Percentiles rank a stretch among this genome's conserved stretches.
phyloP scores from a whole-genome alignment of 192 early-diverging fungal genomes.

The Linnemannia zychae region DNA sequence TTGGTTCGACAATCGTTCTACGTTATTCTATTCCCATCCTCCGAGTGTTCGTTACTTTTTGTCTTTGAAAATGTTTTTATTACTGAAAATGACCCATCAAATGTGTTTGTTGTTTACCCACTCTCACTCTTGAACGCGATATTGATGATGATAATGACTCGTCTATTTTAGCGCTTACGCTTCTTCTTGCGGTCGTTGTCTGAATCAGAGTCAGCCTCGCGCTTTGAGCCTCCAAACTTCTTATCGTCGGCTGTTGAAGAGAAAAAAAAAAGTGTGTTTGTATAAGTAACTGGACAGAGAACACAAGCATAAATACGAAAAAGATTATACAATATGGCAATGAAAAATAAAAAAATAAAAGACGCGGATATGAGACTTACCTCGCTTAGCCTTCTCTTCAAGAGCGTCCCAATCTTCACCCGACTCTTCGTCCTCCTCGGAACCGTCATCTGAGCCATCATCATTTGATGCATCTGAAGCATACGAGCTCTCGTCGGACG shows the following conservation, averaged over 20 bases:
- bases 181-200: slow-evolving; percentile 57
- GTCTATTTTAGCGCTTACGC: slow-evolving; percentile 37
- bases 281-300: too few relatives aligned
- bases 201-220: slow-evolving; percentile 51
- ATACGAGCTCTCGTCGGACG: slow-evolving; percentile 77
- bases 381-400: slow-evolving; percentile 82
- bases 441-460: slow-evolving; percentile 64
- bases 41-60: neutral
- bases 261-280: neutral
- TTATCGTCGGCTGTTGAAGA: slow-evolving; percentile 42
- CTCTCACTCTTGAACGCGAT: neutral
- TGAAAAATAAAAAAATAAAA: neutral
- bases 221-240: slow-evolving; percentile 47
- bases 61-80: neutral
- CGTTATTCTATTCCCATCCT: too few relatives aligned
- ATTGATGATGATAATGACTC: too few relatives aligned
- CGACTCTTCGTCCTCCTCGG: slow-evolving; percentile 70
- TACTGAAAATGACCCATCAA: neutral
- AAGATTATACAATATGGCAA: neutral
- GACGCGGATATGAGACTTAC: slow-evolving; percentile 17
- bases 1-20: too few relatives aligned
- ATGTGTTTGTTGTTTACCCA: neutral
- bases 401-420: slow-evolving; percentile 85
- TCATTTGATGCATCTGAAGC: slow-evolving; percentile 70
- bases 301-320: neutral